phyloP scores from a whole-genome alignment of 768 basidiomycete species.

The Leccinum pellstonianum region DNA sequence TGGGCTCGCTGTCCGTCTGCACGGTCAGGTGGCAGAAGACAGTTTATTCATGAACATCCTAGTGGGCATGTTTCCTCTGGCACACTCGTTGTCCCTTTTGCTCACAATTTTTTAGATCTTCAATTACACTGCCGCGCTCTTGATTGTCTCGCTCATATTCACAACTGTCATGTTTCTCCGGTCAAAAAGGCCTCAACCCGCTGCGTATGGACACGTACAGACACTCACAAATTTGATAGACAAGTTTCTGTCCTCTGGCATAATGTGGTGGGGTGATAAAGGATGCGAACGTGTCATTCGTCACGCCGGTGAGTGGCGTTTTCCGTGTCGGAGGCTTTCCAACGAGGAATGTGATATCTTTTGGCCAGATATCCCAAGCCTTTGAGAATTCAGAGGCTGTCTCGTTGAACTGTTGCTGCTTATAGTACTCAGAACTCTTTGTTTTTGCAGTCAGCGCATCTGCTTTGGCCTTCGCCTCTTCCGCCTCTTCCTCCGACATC shows the following conservation, averaged over 20 bases:
- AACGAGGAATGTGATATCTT: constrained; percentile 80
- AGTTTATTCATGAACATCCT: too few species aligned
- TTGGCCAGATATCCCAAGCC: constrained; percentile 92
- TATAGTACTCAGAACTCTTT: constrained; percentile 78
- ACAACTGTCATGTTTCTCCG: constrained; percentile 7
- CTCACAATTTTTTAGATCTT: constrained; percentile 22
- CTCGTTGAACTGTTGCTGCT: constrained; percentile 75
- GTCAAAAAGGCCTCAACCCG: constrained; percentile 29
- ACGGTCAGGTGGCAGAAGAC: not conserved
- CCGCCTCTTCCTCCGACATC: constrained; percentile 62
- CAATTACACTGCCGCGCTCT: constrained; percentile 8
- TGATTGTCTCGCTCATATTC: constrained; percentile 18
- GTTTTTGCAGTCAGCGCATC: constrained; percentile 80
- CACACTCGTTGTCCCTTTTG: not conserved
- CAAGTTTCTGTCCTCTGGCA: constrained; percentile 30
- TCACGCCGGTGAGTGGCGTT: constrained; percentile 23
- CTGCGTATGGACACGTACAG: constrained; percentile 35
- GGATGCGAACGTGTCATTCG: not conserved
- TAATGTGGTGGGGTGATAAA: constrained; percentile 34
- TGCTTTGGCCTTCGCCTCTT: constrained; percentile 72
- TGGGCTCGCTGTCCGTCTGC: constrained; percentile 25
- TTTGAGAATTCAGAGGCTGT: constrained; percentile 75
- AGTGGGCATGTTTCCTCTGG: too few species aligned
- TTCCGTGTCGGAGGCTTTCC: not conserved
- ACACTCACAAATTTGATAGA: constrained; percentile 37